Percentiles rank a stretch among this genome's conserved stretches.
Evolutionary conservation across 2,329 filamentous ascomycete species (phyloP).

Genomic region (Xylariaceae sp.): DNA sequence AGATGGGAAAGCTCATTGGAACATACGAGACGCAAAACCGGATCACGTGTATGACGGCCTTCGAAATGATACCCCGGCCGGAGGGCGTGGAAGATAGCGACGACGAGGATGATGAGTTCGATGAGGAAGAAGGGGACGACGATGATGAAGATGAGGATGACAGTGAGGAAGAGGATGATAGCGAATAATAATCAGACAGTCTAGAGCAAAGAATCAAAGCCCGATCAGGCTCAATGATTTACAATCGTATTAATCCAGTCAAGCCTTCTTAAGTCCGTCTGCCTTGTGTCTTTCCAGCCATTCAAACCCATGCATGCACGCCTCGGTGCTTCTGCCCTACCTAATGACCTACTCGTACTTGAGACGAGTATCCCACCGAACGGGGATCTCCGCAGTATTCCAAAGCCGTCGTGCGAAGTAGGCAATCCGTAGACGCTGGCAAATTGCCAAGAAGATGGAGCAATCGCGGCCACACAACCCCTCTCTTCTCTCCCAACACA

Average conservation of each 20-base stretch:
- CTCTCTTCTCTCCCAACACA: background rate
- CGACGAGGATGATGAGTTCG: conserved; percentile 36
- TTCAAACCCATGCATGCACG: background rate
- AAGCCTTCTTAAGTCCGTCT: background rate
- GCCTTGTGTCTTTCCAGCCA: background rate
- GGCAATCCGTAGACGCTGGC: background rate
- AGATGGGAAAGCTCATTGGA: conserved; percentile 63
- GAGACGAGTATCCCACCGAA: background rate
- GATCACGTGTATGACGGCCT: conserved; percentile 83
- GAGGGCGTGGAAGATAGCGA: conserved; percentile 58
- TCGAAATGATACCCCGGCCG: conserved; percentile 70
- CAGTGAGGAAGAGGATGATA: conserved; percentile 15
- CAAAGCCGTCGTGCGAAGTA: background rate
- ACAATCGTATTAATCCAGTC: conserved; percentile 2
- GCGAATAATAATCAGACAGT: conserved; percentile 1
- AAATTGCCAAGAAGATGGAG: conserved; percentile 5
- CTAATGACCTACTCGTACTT: background rate
- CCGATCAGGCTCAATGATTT: background rate
- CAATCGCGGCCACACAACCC: background rate
- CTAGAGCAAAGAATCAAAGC: background rate
- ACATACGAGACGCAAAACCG: conserved; percentile 80
- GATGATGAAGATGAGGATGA: conserved; percentile 17
- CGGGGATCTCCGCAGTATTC: background rate
- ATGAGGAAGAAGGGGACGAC: conserved; percentile 20
- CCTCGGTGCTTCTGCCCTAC: background rate